Evolutionary conservation across 176 grass and related monocot species (phyloP), one percentile per base, ranked within the genome.

Genomic region (Raddia guianensis): DNA sequence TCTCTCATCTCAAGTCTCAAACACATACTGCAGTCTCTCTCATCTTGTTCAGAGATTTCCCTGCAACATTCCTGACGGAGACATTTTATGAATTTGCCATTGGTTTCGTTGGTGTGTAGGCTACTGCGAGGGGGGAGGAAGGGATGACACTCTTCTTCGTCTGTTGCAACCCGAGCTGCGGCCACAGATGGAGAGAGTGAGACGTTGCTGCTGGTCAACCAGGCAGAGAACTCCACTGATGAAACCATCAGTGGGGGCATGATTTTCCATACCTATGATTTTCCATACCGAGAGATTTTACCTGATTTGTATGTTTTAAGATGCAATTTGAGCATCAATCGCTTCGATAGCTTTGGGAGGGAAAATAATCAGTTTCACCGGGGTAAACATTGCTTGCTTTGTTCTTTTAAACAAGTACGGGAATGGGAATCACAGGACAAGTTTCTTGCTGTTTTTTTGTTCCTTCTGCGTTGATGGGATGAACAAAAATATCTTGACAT

Each of bases 151-250:
- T 97, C 49, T 94, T 94, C 73, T 94, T 97, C 14, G 89, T 94
- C 72, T 97, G 91, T 69, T 94, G 94, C 91, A 94, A 97, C 78
- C 87, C 87, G 8, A 92, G 80, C 80, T 97, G 89, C 19, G 91
- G 91, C 8, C 57, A 97, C 54, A 87, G 89, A 43, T 97, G 94
- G 94, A 88, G 87, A 86, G 94, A 97, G 63, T 97, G 87, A 94
- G 57, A 34, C 27, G 27, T 27, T 27, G 27, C 27, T 45, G 27
- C 45, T 70, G 2, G n/a, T 76, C 10, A 35, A 7, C 18, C 16
- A 12, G 75, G 1, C 9, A 56, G 49, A 49, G 6, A 5, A 76
- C n/a, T 49, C 43, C 34, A 40, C 63, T 46, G 19, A 10, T 44
- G 85, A 59, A 79, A 51, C 16, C 68, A 13, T 12, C 20, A 54